Evolutionary conservation across 2,329 filamentous ascomycete genomes (phyloP).

Genomic region (Penicillium expansum): DNA sequence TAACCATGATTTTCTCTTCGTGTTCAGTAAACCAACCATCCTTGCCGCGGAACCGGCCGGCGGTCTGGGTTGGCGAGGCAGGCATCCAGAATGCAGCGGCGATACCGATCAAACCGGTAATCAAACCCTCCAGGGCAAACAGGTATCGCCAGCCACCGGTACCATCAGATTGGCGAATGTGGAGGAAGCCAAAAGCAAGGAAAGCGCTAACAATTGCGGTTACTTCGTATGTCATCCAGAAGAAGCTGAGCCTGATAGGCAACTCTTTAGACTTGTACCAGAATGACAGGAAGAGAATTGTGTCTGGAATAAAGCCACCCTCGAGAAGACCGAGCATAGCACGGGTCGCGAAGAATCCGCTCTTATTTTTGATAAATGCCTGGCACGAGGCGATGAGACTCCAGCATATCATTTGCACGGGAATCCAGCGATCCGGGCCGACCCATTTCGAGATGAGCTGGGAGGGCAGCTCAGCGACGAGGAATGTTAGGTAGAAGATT

Average conservation of each 20-base stretch:
- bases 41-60: conserved; percentile 58
- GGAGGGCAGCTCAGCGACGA: conserved; percentile 57
- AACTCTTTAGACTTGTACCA: conserved; percentile 73
- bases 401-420: conserved; percentile 57
- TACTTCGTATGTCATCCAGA: conserved; percentile 64
- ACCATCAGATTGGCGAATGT: conserved; percentile 37
- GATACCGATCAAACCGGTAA: conserved; percentile 56
- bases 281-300: conserved; percentile 63
- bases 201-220: conserved; percentile 49
- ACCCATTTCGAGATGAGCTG: conserved; percentile 60
- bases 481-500: conserved; percentile 37
- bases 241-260: conserved; percentile 63
- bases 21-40: conserved; percentile 65
- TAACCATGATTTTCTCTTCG: conserved; percentile 69
- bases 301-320: conserved; percentile 53
- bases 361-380: conserved; percentile 49
- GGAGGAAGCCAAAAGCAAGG: conserved; percentile 46
- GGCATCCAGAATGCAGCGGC: conserved; percentile 61
- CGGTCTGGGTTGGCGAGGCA: conserved; percentile 64
- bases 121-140: conserved; percentile 44
- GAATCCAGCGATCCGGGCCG: conserved; percentile 60
- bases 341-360: conserved; percentile 43
- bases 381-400: conserved; percentile 54
- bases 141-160: conserved; percentile 46
- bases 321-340: conserved; percentile 51